phyloP scores from a whole-genome alignment of 768 basidiomycete genomes.

The Leccinum variicolor region DNA sequence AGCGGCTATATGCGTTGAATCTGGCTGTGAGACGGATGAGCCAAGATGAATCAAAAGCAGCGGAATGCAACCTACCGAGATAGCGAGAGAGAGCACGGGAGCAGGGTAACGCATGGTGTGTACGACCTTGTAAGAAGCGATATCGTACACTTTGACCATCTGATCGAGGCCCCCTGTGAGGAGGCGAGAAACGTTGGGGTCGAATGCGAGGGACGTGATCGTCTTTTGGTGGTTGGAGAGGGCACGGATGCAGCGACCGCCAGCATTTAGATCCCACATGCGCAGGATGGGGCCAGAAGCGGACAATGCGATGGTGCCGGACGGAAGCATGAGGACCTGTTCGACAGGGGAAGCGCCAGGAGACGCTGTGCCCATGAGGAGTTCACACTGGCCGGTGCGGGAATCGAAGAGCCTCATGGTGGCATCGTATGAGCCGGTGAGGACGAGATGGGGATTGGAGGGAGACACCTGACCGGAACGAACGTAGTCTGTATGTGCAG shows the following conservation, averaged over 20 bases:
- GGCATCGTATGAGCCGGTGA: constrained; percentile 94
- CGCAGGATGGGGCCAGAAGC: constrained; percentile 90
- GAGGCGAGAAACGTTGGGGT: constrained; percentile 69
- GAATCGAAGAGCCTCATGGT: constrained; percentile 87
- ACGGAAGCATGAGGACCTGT: constrained; percentile 88
- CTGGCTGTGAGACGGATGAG: constrained; percentile 55
- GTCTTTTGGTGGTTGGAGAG: constrained; percentile 99
- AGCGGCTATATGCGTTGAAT: constrained; percentile 93
- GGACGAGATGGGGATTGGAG: constrained; percentile 75
- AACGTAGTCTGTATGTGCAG: constrained; percentile 92
- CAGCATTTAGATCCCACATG: constrained; percentile 93
- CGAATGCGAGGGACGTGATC: constrained; percentile 84
- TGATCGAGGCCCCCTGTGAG: constrained; percentile 92
- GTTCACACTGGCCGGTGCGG: constrained; percentile 79
- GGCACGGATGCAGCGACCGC: constrained; percentile 85
- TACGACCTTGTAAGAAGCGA: constrained; percentile 88
- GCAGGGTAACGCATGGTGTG: constrained; percentile 99
- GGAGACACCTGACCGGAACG: constrained; percentile 87
- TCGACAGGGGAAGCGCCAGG: constrained; percentile 64
- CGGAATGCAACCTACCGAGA: constrained; percentile 59
- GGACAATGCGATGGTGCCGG: constrained; percentile 81
- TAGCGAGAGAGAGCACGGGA: constrained; percentile 82
- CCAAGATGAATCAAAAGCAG: not conserved
- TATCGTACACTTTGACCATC: constrained; percentile 98
- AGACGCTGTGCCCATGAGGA: constrained; percentile 60